Evolutionary conservation across 148 eudicot genomes (phyloP), one percentile per base, ranked within the genome.

Genomic region (Nepenthes mirabilis): DNA sequence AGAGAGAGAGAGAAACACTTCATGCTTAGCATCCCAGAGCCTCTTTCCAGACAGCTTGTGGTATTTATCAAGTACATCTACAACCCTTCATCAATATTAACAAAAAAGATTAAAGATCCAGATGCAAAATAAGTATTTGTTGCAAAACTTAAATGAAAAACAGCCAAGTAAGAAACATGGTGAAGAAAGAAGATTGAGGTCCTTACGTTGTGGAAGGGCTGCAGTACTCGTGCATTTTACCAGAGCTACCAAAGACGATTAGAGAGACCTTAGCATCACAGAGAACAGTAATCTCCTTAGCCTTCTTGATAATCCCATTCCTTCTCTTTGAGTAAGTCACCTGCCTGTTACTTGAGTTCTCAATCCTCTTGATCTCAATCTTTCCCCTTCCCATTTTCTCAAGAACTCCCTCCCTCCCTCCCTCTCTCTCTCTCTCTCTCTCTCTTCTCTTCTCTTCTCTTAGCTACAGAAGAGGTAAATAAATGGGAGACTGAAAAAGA

Each of bases 1-100:
- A 54, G 11, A 48, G 49, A 32, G 14, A 55, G 7, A 35, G 6
- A 61, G 58, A 72, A 71, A 35, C 58, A 86, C 97, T 79, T 87
- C 91, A 87, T 90, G 97, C 56, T 84, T 87, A 32, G 88, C 88
- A 84, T 90, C 97, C 97, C 95, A 90, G 10, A 90, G 78, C 70
- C 72, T 84, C 59, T 70, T 77, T 33, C 87, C 95, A 14, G 88
- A 75, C 23, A 63, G 70, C 48, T 58, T 58, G 60, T 90, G 97
- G 60, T 90, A 90, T 34, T 57, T 64, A 47, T 79, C 89, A 76
- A 90, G 70, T 63, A 90, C 80, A n/a, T 84, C 71, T 65, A 65
- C 70, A 59, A 90, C 72, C 73, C 97, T 90, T 60, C 13, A 33
- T 0, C 43, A 7, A 66, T 2, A 14, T 33, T 14, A 9, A 9